Percentiles rank a stretch among this genome's conserved stretches.
phyloP scores from a whole-genome alignment of 1,284 basidiomycete species.

The Tilletia caries region DNA sequence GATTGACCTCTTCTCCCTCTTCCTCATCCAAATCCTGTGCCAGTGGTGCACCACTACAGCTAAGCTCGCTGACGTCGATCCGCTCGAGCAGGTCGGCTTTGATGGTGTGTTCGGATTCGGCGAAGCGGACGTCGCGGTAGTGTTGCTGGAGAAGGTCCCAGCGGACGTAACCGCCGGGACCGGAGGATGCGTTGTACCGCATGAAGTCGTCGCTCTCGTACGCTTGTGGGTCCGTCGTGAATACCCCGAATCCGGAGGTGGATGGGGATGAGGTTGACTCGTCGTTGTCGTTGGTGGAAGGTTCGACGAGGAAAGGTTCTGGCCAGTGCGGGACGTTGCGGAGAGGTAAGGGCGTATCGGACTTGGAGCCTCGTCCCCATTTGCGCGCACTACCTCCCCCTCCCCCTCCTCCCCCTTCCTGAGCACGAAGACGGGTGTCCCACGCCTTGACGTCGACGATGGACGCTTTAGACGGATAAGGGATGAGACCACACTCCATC shows the following conservation, averaged over 20 bases:
- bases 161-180: conserved; percentile 4
- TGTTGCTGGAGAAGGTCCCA: conserved; percentile 12
- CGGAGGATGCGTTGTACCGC: not conserved
- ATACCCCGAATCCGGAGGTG: too few species aligned
- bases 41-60: not conserved
- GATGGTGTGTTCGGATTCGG: not conserved
- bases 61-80: not conserved
- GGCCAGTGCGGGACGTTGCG: conserved; percentile 6
- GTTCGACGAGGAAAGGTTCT: not conserved
- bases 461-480: not conserved
- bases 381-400: not conserved
- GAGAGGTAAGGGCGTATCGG: not conserved
- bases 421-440: not conserved
- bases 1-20: not conserved
- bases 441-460: not conserved
- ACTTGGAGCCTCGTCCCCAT: not conserved
- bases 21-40: not conserved
- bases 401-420: not conserved
- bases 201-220: conserved; percentile 5
- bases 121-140: not conserved
- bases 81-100: not conserved
- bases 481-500: not conserved
- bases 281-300: not conserved
- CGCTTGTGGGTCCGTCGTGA: not conserved
- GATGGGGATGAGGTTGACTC: not conserved